phyloP scores from a whole-genome alignment of 1,284 basidiomycete genomes.

The Austroboletus olivaceoglutinosus region DNA sequence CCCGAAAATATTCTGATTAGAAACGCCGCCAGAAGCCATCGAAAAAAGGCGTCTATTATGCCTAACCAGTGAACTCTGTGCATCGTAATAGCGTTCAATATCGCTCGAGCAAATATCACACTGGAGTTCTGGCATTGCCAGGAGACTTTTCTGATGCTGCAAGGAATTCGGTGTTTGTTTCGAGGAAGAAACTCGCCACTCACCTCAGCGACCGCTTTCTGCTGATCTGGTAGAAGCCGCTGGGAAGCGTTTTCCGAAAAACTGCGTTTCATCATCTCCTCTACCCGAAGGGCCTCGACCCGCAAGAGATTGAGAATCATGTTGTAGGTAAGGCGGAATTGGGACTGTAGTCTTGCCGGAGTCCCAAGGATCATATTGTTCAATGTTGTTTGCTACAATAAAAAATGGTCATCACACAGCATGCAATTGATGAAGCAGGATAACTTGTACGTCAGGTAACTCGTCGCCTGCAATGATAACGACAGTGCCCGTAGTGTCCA shows the following conservation, averaged over 20 bases:
- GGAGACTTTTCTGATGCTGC: conserved; percentile 76
- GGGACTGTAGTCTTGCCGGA: conserved; percentile 91
- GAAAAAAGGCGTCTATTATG: conserved; percentile 66
- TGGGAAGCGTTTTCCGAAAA: conserved; percentile 99
- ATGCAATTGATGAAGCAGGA: conserved; percentile 1
- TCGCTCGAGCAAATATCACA: conserved; percentile 69
- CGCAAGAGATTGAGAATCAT: conserved; percentile 98
- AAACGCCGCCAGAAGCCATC: conserved; percentile 62
- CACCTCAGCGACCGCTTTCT: conserved; percentile 82
- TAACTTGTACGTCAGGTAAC: conserved; percentile 74
- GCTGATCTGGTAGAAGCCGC: conserved; percentile 88
- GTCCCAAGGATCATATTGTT: conserved; percentile 92
- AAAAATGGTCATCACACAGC: conserved; percentile 9
- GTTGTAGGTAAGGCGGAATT: conserved; percentile 98
- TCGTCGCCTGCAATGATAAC: conserved; percentile 86
- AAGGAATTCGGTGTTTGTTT: background rate
- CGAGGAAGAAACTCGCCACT: conserved; percentile 16
- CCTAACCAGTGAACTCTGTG: conserved; percentile 64
- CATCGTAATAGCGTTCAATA: conserved; percentile 78
- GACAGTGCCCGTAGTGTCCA: conserved; percentile 95
- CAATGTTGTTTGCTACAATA: conserved; percentile 64
- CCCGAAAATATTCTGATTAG: conserved; percentile 67
- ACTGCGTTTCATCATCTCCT: conserved; percentile 99
- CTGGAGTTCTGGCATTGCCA: conserved; percentile 63
- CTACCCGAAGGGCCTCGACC: conserved; percentile 94